Base-by-base conservation (phyloP, 345 rosid species). In the Syzygium aromaticum region DNA sequence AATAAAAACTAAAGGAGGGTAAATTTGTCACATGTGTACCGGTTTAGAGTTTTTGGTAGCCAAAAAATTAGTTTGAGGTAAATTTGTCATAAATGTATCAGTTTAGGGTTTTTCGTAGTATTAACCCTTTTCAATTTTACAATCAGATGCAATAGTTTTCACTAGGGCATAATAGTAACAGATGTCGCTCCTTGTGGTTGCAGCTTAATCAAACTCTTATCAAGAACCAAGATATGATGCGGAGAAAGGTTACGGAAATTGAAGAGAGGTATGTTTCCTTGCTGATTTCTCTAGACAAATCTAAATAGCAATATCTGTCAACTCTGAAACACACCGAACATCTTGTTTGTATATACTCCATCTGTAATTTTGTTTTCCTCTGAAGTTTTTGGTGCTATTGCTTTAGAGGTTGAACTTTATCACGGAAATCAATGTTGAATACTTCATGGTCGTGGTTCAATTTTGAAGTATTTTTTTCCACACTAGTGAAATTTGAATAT, bases 141-240 rank as follows among this genome's bases (percentile, higher is more conserved):
- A 15, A 15, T 64, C 22, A 28, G 40, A 64, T 28, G 40, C 22
- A 17, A 30, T 67, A 67, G 40, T 67, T 8, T 38, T 30, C 40
- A 30, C 46, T 67, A 4, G 46, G 46, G 8, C 78, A 67, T 67
- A 30, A 38, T 63, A 28, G 63, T 56, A 84, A 28, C 59, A 3
- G 17, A 84, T 51, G 85, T 52, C 13, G 0, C 19, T 63, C 52
- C 61, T 56, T 87, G 38, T 53, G 57, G 56, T 54, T 49, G 59
- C 89, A 98, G 98, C 88, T 94, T 59, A 96, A 98, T 86, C 91
- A 90, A 77, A 87, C 91, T 86, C 96, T 96, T 54, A 95, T 98
- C 77, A 95, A 94, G 91, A 92, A 92, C 88, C 98, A 95, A 89
- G 94, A 95, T 14, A 86, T 89, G n/a, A 93, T 94, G 96, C 90